These are phyloP conservation scores for Botrytis paeoniae DNA, from an alignment of 2,329 filamentous ascomycete species.

Conservation along the genomic window DNA sequence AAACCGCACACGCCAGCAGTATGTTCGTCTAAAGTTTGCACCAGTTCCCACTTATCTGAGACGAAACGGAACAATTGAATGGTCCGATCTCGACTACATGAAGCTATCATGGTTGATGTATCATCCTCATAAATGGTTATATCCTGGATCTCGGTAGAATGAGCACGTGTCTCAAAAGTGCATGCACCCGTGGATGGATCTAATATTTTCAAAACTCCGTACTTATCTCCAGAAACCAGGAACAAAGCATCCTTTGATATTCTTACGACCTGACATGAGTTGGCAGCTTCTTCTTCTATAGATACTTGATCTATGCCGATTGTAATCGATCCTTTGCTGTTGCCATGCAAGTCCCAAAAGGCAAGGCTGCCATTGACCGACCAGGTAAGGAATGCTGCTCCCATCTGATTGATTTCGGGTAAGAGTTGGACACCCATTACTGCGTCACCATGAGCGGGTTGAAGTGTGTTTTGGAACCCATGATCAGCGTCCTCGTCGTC, in stretches of 20 bases:
- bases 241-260: constrained; percentile 60
- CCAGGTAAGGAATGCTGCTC: constrained; percentile 84
- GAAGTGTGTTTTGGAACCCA: constrained; percentile 46
- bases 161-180: constrained; percentile 74
- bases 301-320: constrained; percentile 66
- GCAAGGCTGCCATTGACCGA: constrained; percentile 75
- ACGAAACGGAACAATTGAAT: constrained; percentile 76
- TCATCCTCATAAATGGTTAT: constrained; percentile 68
- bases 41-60: constrained; percentile 63
- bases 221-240: constrained; percentile 80
- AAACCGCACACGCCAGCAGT: constrained; percentile 79
- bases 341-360: constrained; percentile 77
- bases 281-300: constrained; percentile 50
- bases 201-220: constrained; percentile 74
- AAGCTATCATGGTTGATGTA: constrained; percentile 67
- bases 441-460: constrained; percentile 61
- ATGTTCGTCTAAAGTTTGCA: constrained; percentile 92
- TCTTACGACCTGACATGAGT: constrained; percentile 59
- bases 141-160: constrained; percentile 79
- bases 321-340: constrained; percentile 59
- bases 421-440: constrained; percentile 73
- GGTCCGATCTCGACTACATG: constrained; percentile 85
- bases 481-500: constrained; percentile 38
- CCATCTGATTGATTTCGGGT: constrained; percentile 54
- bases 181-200: constrained; percentile 59